Base-by-base conservation (phyloP, 306 rosid genomes). In the Castanospermum australe region DNA sequence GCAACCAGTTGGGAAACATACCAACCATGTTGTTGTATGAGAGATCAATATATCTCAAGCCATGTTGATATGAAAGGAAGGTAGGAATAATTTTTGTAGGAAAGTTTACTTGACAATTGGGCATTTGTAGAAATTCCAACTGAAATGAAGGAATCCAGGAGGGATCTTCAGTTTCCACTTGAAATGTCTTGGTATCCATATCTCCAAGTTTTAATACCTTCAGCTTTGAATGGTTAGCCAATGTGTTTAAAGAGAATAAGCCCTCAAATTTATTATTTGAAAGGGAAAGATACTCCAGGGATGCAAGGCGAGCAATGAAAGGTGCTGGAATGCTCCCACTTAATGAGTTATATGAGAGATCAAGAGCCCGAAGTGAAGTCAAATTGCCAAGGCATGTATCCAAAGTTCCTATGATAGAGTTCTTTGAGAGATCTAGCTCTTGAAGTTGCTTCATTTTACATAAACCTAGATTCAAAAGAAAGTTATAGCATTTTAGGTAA, bases 111-210 rank as follows among this genome's bases (percentile, higher is more conserved):
- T 20, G 1, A 21, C 42, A 77, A 42, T 2, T 1, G 8, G 9
- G 0, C 10, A 76, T 4, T 38, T 0, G 0, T 5, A 77, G 45
- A 11, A 6, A 2, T 41, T 61, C 64, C 42, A 83, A 72, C 15
- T 82, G 82, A 82, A 82, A 81, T 20, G 77, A 18, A 36, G 81
- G 57, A 0, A 8, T 8, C 77, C 71, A 75, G 4, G 47, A 30
- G 0, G 59, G 66, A 17, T 36, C 57, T 76, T 82, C 85, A 12
- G 81, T 69, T 30, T 82, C 79, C 25, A 82, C 35, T 57, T 54
- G 55, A 15, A 79, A 60, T 5, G 47, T 33, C 7, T 59, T 13
- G 2, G 28, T 15, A 7, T 17, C 14, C 79, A 74, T 74, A 0
- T 42, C 0, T 4, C 12, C 30, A 15, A 76, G 63, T 6, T 0